A percentile compares a stretch with the other conserved stretches of the same genome.
Evolutionary conservation across 306 rosid genomes (phyloP).

Genomic region (Vigna radiata): DNA sequence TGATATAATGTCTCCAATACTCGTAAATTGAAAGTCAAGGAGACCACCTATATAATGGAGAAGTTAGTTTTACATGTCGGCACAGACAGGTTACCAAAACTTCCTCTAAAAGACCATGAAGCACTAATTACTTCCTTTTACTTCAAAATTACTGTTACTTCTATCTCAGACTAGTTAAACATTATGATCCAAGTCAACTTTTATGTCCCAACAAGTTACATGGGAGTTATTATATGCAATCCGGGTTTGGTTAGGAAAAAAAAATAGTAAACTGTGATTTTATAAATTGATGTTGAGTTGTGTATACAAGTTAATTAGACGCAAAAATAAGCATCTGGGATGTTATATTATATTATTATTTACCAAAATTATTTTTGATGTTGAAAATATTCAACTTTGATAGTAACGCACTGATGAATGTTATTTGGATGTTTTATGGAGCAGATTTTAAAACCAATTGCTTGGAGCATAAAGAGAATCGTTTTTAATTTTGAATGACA

Average conservation of each 20-base stretch:
- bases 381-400: conserved; percentile 35
- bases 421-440: conserved; percentile 31
- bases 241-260: not conserved
- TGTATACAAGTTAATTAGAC: not conserved
- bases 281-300: not conserved
- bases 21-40: conserved; percentile 84
- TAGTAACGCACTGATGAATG: conserved; percentile 43
- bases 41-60: conserved; percentile 52
- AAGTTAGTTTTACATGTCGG: conserved; percentile 51
- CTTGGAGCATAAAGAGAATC: too few relatives aligned
- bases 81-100: conserved; percentile 53
- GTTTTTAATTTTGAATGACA: conserved; percentile 44
- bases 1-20: conserved; percentile 59
- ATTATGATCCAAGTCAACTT: conserved; percentile 53
- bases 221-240: conserved; percentile 34
- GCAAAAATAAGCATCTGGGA: not conserved
- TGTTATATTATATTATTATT: conserved; percentile 18
- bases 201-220: conserved; percentile 54
- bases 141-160: conserved; percentile 69
- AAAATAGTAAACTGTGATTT: too few relatives aligned
- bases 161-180: conserved; percentile 35
- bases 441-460: conserved; percentile 40
- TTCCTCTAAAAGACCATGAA: conserved; percentile 66
- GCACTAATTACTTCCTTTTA: conserved; percentile 74
- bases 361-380: not conserved